phyloP scores from a whole-genome alignment of 1,139 yeast genomes.

The Maudiozyma humilis region DNA sequence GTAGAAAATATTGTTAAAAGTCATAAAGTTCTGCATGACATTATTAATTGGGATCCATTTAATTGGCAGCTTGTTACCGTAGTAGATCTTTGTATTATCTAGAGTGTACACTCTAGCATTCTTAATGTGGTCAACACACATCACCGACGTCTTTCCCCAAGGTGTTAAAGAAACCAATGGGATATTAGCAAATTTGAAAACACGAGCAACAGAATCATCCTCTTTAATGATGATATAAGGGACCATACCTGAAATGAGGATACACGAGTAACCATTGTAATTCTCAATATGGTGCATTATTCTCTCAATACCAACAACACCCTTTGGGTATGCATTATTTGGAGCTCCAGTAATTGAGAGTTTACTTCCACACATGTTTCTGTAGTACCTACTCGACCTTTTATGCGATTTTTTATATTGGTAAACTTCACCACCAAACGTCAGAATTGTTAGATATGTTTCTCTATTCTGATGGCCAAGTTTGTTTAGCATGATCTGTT shows the following conservation, averaged over 20 bases:
- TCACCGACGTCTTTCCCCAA: constrained; percentile 36
- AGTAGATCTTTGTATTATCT: constrained; percentile 35
- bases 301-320: constrained; percentile 58
- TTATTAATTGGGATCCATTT: constrained; percentile 35
- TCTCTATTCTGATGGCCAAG: constrained; percentile 51
- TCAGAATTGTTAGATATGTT: constrained; percentile 61
- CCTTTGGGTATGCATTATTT: constrained; percentile 60
- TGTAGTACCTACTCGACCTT: constrained; percentile 37
- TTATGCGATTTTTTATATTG: constrained; percentile 54
- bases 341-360: constrained; percentile 63
- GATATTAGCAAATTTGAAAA: constrained; percentile 58
- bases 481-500: constrained; percentile 57
- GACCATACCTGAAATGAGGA: constrained; percentile 67
- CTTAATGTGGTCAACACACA: constrained; percentile 63
- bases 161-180: constrained; percentile 50
- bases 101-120: constrained; percentile 61
- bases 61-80: constrained; percentile 60
- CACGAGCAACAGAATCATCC: constrained; percentile 54
- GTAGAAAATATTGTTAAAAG: constrained; percentile 61
- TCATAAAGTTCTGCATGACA: constrained; percentile 42
- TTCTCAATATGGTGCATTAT: constrained; percentile 54
- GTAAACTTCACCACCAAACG: constrained; percentile 71
- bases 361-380: constrained; percentile 41
- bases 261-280: constrained; percentile 49
- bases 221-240: constrained; percentile 65